Conservation (phyloP, 306 rosid genomes). For the Clitoria ternatea region DNA sequence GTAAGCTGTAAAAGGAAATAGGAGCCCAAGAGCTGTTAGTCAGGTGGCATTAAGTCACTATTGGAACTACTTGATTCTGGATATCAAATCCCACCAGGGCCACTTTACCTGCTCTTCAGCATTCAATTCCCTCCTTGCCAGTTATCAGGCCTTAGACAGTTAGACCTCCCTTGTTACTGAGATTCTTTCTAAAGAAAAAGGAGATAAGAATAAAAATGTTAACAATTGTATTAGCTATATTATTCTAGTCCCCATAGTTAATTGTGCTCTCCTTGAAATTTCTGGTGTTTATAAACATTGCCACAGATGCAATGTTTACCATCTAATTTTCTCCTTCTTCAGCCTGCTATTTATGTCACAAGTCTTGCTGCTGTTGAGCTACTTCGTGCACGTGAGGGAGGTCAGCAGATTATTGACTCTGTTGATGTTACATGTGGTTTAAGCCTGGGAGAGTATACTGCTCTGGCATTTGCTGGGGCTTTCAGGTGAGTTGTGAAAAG, state of each 20-base stretch:
- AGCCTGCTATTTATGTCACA: slow-evolving; percentile 98
- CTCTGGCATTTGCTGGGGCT: slow-evolving; percentile 91
- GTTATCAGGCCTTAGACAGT: background rate
- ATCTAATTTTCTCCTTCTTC: slow-evolving; percentile 35
- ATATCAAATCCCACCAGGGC: background rate
- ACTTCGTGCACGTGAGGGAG: slow-evolving; percentile 82
- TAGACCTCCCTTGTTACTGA: background rate
- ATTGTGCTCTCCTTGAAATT: background rate
- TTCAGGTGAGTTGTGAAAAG: slow-evolving; percentile 56
- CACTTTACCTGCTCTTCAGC: background rate
- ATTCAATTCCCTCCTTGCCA: background rate
- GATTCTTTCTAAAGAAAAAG: background rate
- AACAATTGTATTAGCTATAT: background rate
- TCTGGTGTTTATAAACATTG: background rate
- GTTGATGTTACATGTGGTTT: slow-evolving; percentile 97
- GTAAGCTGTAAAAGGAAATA: background rate
- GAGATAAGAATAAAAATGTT: background rate
- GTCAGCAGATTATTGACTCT: slow-evolving; percentile 83
- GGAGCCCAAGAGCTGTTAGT: background rate
- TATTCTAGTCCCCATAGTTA: background rate
- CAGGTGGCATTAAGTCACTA: background rate
- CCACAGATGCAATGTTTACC: slow-evolving; percentile 11
- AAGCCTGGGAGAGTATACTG: slow-evolving; percentile 96
- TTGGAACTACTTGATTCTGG: background rate
- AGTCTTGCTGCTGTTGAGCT: slow-evolving; percentile 98